A percentile compares a stretch with the other conserved stretches of the same genome.
Conservation (phyloP, 306 rosid genomes). For the Pyrus communis region DNA sequence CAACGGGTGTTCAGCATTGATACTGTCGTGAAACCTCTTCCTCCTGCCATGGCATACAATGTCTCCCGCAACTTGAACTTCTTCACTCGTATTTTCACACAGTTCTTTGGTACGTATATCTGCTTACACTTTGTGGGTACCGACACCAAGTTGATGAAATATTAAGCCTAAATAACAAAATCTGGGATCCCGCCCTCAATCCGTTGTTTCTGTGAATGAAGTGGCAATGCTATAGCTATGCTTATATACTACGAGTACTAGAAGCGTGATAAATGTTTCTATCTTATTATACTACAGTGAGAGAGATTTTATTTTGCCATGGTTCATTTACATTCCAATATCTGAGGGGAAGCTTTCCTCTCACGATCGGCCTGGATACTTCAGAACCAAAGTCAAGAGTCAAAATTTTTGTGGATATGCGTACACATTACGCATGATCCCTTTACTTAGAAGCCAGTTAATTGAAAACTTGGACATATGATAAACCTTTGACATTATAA, state of each 20-base stretch:
- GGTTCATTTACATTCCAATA: not conserved
- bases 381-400: not conserved
- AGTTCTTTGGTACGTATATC: slow-evolving; percentile 71
- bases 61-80: slow-evolving; percentile 88
- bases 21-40: slow-evolving; percentile 91
- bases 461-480: not conserved
- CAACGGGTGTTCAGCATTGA: slow-evolving; percentile 87
- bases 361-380: not conserved
- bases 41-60: slow-evolving; percentile 72
- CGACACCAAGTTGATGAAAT: not conserved
- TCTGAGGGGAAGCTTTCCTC: not conserved
- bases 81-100: slow-evolving; percentile 97
- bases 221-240: not conserved
- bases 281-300: not conserved
- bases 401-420: not conserved
- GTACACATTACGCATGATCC: not conserved
- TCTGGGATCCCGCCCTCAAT: not conserved
- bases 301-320: not conserved
- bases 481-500: not conserved
- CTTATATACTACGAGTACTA: not conserved
- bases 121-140: not conserved
- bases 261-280: not conserved
- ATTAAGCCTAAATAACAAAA: not conserved
- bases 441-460: not conserved
- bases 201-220: not conserved